These are phyloP conservation scores for Backusella tuberculispora DNA, from an alignment of 192 early-diverging fungal species.

Conservation along the genomic window DNA sequence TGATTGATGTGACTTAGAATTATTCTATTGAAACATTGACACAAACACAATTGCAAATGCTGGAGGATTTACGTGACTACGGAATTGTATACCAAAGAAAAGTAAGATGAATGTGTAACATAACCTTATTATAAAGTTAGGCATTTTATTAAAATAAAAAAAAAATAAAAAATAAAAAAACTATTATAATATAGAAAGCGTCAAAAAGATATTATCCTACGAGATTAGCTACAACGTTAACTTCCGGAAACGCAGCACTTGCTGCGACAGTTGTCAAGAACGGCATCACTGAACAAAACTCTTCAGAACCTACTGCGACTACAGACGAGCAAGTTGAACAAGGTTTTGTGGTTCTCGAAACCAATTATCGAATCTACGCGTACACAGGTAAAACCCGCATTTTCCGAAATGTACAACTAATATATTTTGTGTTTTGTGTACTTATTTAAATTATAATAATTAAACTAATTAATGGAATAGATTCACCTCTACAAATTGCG, in stretches of 20 bases:
- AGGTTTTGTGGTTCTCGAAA: constrained; percentile 94
- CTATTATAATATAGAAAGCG: constrained; percentile 7
- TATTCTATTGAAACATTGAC: constrained; percentile 90
- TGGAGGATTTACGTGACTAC: constrained; percentile 86
- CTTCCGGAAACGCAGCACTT: constrained; percentile 68
- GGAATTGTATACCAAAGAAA: constrained; percentile 92
- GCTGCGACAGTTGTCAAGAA: constrained; percentile 44
- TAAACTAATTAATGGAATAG: constrained; percentile 28
- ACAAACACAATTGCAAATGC: constrained; percentile 78
- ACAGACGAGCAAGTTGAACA: constrained; percentile 48
- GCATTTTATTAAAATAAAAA: constrained; percentile 1
- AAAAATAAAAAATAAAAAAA: neutral
- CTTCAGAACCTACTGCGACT: constrained; percentile 29
- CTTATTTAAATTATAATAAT: neutral
- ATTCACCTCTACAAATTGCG: constrained; percentile 92
- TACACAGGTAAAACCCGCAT: constrained; percentile 71
- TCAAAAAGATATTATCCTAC: constrained; percentile 84
- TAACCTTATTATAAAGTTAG: no score
- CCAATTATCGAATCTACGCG: constrained; percentile 93
- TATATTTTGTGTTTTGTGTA: neutral
- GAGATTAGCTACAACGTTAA: constrained; percentile 87
- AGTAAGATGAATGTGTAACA: constrained; percentile 33
- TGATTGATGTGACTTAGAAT: constrained; percentile 47
- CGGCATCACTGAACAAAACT: constrained; percentile 26
- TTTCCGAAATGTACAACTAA: neutral